Base-by-base conservation (phyloP, 805 yeast genomes). In the Suhomyces pyralidae region DNA sequence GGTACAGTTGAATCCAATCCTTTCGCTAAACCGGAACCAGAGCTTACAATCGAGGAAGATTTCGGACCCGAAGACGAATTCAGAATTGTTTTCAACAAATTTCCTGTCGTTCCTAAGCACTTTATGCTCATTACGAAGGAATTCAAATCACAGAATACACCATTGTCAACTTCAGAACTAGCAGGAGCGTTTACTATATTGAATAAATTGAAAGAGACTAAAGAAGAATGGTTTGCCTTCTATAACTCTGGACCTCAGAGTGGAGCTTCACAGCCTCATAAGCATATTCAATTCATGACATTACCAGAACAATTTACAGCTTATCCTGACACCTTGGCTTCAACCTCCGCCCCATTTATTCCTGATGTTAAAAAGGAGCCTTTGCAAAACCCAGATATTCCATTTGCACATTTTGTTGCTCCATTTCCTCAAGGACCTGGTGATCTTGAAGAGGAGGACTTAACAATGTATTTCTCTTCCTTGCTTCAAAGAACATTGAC, bases 221-320 rank as follows among this genome's bases (percentile, higher is more conserved):
- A 69, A 51, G 67, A 55, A 56, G 48, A 64, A 2, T 86, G 88
- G 77, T 76, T 92, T 65, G 91, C 91, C 0, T 93, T 93, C 68
- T 93, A 83, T 78, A 93, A 93, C 68, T 84, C 90, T 63, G 99
- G 99, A 7, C 83, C 84, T 17, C 79, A 83, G 59, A 83, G 96
- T 56, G 99, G 98, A 1, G 96, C 97, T n/a, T 90, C 97, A 0
- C 94, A 91, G 63, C 86, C 88, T 46, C 99, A 93, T 72, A 90
- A 89, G 65, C 99, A 93, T 70, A 69, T 94, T 56, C 99, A 94
- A 70, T 84, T 92, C 69, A 74, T 93, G 79, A 77, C 83, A 44
- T 73, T 88, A 44, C 96, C 97, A 1, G 46, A 60, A 7, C 71
- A 76, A 20, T 85, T 83, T 64, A 68, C 67, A 1, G 80, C 88